These are phyloP conservation scores for Diaporthe citrichinensis DNA, from an alignment of 2,329 filamentous ascomycete genomes.

Conservation along the genomic window DNA sequence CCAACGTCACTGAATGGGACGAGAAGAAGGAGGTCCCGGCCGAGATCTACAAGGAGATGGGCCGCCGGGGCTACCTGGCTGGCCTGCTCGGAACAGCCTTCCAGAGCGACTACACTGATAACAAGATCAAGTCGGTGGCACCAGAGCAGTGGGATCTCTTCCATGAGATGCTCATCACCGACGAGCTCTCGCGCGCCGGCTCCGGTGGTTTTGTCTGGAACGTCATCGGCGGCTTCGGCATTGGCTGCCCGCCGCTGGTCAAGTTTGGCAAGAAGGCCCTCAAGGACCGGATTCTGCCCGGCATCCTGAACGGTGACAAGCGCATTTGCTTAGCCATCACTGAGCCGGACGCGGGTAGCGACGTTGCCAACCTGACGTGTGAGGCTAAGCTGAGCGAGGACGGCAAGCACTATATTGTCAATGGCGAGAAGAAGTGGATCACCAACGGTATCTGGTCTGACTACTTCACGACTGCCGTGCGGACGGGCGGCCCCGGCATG, in stretches of 20 bases:
- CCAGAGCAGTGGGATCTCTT: slow-evolving; percentile 97
- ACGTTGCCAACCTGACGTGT: slow-evolving; percentile 95
- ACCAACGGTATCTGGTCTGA: slow-evolving; percentile 97
- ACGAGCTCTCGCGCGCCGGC: slow-evolving; percentile 90
- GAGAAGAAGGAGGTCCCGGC: slow-evolving; percentile 92
- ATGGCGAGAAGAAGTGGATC: slow-evolving; percentile 99
- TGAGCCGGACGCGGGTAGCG: slow-evolving; percentile 93
- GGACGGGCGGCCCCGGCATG: slow-evolving; percentile 91
- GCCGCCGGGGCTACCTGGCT: slow-evolving; percentile 91
- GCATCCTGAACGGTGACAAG: slow-evolving; percentile 92
- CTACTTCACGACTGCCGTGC: slow-evolving; percentile 97
- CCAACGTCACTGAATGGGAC: slow-evolving; percentile 95
- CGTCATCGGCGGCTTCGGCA: slow-evolving; percentile 95
- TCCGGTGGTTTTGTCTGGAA: slow-evolving; percentile 98
- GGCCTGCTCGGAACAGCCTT: slow-evolving; percentile 89
- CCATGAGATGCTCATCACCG: slow-evolving; percentile 96
- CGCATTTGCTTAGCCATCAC: slow-evolving; percentile 98
- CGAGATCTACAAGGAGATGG: slow-evolving; percentile 95
- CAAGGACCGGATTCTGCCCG: slow-evolving; percentile 89
- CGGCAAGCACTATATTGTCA: slow-evolving; percentile 99
- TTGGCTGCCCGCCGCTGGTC: slow-evolving; percentile 90
- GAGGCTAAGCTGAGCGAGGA: slow-evolving; percentile 96
- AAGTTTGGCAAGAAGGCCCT: slow-evolving; percentile 92
- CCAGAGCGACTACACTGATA: slow-evolving; percentile 80
- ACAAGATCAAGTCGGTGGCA: slow-evolving; percentile 81